Conservation (phyloP, 2,329 filamentous ascomycete species). For the Sphaerostilbella broomeana region DNA sequence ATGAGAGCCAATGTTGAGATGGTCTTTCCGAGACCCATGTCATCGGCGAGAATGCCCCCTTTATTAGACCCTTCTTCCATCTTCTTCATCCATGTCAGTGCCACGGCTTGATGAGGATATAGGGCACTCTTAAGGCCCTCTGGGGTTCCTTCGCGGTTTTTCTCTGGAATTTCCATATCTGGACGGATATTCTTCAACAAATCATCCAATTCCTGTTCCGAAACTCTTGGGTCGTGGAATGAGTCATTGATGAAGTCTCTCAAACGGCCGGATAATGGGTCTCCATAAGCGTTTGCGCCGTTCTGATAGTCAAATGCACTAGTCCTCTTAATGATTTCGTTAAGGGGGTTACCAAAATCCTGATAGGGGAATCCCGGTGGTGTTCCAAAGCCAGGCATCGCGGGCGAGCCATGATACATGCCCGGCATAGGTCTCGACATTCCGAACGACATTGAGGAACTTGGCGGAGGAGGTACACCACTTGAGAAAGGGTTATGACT, state of each 20-base stretch:
- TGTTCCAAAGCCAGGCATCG: background rate
- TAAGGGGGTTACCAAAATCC: constrained; percentile 18
- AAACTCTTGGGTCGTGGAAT: constrained; percentile 33
- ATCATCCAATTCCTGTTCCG: constrained; percentile 60
- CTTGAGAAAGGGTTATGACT: background rate
- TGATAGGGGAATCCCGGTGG: constrained; percentile 2
- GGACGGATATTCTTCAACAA: constrained; percentile 67
- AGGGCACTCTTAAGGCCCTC: constrained; percentile 60
- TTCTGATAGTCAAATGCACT: constrained; percentile 30
- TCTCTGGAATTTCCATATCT: constrained; percentile 57
- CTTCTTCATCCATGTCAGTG: constrained; percentile 75
- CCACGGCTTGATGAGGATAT: constrained; percentile 78
- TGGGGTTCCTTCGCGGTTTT: constrained; percentile 62
- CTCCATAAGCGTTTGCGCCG: constrained; percentile 31
- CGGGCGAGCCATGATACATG: background rate
- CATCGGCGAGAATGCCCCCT: constrained; percentile 86
- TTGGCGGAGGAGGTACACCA: background rate
- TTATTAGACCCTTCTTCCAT: constrained; percentile 72
- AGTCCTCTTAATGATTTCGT: constrained; percentile 33
- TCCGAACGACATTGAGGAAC: background rate
- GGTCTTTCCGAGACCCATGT: constrained; percentile 91
- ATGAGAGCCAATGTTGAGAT: constrained; percentile 78
- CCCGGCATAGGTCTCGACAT: constrained; percentile 5
- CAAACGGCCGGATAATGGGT: constrained; percentile 29
- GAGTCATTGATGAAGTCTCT: constrained; percentile 29